phyloP scores from a whole-genome alignment of 257 asterid genomes.

The Leptodermis oblonga region DNA sequence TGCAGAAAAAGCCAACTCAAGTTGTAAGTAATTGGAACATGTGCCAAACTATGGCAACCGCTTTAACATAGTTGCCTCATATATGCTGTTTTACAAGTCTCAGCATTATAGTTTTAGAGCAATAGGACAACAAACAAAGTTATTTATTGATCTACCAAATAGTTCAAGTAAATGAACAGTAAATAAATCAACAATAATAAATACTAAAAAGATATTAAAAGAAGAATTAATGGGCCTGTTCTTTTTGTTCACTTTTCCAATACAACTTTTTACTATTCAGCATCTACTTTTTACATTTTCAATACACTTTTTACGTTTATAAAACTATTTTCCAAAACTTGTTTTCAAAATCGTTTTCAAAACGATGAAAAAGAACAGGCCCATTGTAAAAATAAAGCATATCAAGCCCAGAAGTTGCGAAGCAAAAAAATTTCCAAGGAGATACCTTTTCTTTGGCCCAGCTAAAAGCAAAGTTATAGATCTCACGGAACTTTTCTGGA shows the following conservation, averaged over 20 bases:
- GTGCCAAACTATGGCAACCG: not conserved
- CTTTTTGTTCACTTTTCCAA: no score
- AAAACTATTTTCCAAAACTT: no score
- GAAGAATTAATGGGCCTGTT: no score
- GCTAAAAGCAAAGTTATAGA: slow-evolving; percentile 93
- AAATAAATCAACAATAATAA: not conserved
- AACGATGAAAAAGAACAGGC: no score
- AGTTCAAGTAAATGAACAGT: not conserved
- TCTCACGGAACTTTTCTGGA: slow-evolving; percentile 86
- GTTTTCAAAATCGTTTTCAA: no score
- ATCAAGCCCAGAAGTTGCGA: not conserved
- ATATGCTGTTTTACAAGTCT: not conserved
- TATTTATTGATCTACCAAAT: not conserved
- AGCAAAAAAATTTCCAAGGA: not conserved
- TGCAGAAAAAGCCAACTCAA: no score
- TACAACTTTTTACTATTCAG: no score
- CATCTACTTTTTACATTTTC: no score
- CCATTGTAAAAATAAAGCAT: not conserved
- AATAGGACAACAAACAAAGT: not conserved
- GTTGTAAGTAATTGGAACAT: not conserved
- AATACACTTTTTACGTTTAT: no score
- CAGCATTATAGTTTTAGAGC: not conserved
- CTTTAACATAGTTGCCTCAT: not conserved
- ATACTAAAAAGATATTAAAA: no score
- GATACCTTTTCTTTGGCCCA: slow-evolving; percentile 99